Percentiles rank a stretch among this genome's conserved stretches.
Conservation (phyloP, 164 flowering plant genomes). For the Piper longum region DNA sequence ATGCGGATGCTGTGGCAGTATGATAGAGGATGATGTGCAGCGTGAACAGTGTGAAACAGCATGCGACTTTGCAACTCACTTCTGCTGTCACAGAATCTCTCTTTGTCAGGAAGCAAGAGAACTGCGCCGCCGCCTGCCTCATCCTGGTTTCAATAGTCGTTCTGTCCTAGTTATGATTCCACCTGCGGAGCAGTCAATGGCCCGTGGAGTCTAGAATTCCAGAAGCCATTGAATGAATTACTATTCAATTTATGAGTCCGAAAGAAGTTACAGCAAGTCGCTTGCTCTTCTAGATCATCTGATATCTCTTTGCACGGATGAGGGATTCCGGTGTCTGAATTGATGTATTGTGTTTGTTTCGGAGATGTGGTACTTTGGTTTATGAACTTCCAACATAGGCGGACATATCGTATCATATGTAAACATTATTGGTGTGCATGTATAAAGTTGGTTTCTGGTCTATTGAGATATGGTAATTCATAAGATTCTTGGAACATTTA, state of each 20-base stretch:
- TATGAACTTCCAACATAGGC: too few relatives aligned
- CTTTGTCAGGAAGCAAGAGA: conserved; percentile 97
- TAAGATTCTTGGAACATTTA: too few relatives aligned
- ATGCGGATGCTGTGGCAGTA: conserved; percentile 66
- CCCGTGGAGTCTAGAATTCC: conserved; percentile 20
- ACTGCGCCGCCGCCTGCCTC: conserved; percentile 77
- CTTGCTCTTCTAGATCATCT: too few relatives aligned
- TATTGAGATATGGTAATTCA: too few relatives aligned
- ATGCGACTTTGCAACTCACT: conserved; percentile 73
- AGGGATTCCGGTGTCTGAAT: too few relatives aligned
- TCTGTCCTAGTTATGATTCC: conserved; percentile 69
- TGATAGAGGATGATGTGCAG: conserved; percentile 51
- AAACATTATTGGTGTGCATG: too few relatives aligned
- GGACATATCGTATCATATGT: too few relatives aligned
- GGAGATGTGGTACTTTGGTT: too few relatives aligned
- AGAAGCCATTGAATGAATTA: background rate
- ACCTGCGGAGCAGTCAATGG: conserved; percentile 74
- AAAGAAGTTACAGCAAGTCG: too few relatives aligned
- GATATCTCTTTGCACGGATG: too few relatives aligned
- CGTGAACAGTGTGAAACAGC: conserved; percentile 65
- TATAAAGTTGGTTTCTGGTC: too few relatives aligned
- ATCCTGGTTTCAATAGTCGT: conserved; percentile 64
- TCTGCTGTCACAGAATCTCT: conserved; percentile 67
- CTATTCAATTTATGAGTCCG: background rate
- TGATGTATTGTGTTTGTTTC: too few relatives aligned